phyloP scores from a whole-genome alignment of 2,329 filamentous ascomycete species.

The Cercospora zeina region DNA sequence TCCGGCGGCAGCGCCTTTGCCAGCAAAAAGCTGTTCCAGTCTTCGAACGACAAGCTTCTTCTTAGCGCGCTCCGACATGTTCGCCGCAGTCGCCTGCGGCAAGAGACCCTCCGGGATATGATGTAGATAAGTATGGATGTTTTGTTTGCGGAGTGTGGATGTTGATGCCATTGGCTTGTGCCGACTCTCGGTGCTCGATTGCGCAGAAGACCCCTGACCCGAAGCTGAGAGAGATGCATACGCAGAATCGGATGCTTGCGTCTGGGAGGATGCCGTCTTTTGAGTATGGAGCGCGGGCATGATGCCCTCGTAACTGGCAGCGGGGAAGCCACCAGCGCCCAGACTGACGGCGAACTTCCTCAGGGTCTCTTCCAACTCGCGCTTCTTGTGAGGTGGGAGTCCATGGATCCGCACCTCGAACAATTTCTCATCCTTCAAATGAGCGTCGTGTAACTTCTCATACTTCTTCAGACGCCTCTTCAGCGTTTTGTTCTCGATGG shows the following conservation, averaged over 20 bases:
- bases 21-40: conserved; percentile 79
- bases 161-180: conserved; percentile 29
- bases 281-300: conserved; percentile 55
- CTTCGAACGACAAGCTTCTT: conserved; percentile 75
- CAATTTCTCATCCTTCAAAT: conserved; percentile 71
- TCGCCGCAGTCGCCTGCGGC: conserved; percentile 54
- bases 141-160: conserved; percentile 51
- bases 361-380: conserved; percentile 72
- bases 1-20: conserved; percentile 55
- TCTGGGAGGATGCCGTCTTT: conserved; percentile 61
- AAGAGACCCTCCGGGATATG: conserved; percentile 71
- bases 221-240: conserved; percentile 63
- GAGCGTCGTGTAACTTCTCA: conserved; percentile 65
- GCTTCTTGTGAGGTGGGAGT: conserved; percentile 69
- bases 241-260: conserved; percentile 54
- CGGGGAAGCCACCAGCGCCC: conserved; percentile 49
- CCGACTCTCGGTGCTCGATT: conserved; percentile 40
- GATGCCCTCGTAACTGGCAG: conserved; percentile 40
- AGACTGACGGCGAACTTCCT: conserved; percentile 69
- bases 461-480: conserved; percentile 72
- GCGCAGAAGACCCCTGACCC: conserved; percentile 47
- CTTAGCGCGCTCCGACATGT: conserved; percentile 70
- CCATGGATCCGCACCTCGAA: conserved; percentile 82
- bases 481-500: conserved; percentile 76
- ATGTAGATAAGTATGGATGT: conserved; percentile 68